Base-by-base conservation (phyloP, 2,329 filamentous ascomycete genomes). In the Periconia digitata region DNA sequence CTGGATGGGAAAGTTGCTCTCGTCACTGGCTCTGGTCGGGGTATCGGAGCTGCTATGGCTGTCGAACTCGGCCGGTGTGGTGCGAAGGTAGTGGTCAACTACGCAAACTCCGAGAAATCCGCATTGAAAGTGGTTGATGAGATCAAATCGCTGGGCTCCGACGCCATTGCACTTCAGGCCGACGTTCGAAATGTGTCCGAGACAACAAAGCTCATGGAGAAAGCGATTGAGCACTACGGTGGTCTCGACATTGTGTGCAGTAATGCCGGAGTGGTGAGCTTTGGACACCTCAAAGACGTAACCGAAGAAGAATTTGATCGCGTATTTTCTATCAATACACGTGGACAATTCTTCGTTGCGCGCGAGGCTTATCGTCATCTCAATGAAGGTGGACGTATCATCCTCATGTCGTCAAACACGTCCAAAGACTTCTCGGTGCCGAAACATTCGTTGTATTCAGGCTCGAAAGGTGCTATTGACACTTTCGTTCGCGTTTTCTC, bases 341-440 rank as follows among this genome's bases (percentile, higher is more conserved):
- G 83, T 6, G 84, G 83, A 43, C 84, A 89, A 71, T 89, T 89
- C 77, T 89, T 89, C 68, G 85, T 89, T 40, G 86, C 85, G 22
- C 84, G 87, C 73, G 83, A 86, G 54, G 87, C 81, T 4, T 85
- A 86, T 70, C 84, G 84, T 71, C 76, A 87, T 71, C 78, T 87
- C 55, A 77, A 83, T 61, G 75, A 79, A 38, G 84, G 85, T 43
- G 87, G 87, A 21, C 79, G 86, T 40, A 79, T 91, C 58, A 84
- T 90, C 70, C 76, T 90, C 55, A 89, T 86, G 81, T 83, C 81
- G 20, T 85, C 80, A 52, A 89, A 88, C 70, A 85, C 85, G 73
- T 85, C 64, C 12, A 79, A 80, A 55, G 76, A 86, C 61, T 76
- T 83, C 38, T 83, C 84, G 46, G 82, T 87, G 47, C 82, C 83